A percentile compares a stretch with the other conserved stretches of the same genome.
Evolutionary conservation across 2,329 filamentous ascomycete species (phyloP).

Genomic region (Colletotrichum zoysiae): DNA sequence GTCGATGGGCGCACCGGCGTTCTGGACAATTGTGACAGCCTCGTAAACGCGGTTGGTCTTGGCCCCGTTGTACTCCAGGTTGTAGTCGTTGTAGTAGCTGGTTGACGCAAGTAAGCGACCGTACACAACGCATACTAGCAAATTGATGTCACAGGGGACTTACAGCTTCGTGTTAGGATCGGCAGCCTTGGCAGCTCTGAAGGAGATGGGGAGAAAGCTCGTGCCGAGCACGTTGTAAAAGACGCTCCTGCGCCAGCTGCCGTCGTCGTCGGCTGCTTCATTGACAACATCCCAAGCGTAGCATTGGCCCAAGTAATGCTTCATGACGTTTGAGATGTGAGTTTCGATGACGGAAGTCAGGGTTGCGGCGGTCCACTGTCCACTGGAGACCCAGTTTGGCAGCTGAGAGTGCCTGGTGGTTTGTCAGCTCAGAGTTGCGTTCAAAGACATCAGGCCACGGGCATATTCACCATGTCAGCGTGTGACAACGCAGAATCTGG

Average conservation of each 20-base stretch:
- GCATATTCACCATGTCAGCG: constrained; percentile 60
- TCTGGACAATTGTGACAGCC: constrained; percentile 52
- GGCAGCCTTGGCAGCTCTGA: constrained; percentile 59
- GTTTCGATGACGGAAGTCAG: constrained; percentile 59
- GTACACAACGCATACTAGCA: too few relatives aligned
- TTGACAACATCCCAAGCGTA: constrained; percentile 67
- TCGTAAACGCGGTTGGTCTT: constrained; percentile 52
- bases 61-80: constrained; percentile 58
- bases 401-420: constrained; percentile 43
- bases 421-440: background rate
- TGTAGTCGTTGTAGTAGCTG: constrained; percentile 71
- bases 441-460: constrained; percentile 36
- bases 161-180: constrained; percentile 63
- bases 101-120: background rate
- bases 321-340: constrained; percentile 62
- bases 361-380: constrained; percentile 34
- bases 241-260: constrained; percentile 58
- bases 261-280: constrained; percentile 60
- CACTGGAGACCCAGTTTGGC: constrained; percentile 44
- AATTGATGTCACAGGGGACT: background rate
- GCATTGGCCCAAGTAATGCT: constrained; percentile 60
- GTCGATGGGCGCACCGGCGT: constrained; percentile 61
- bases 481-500: constrained; percentile 73
- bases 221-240: constrained; percentile 63
- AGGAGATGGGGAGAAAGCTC: constrained; percentile 63